A percentile compares a stretch with the other conserved stretches of the same genome.
Evolutionary conservation across 768 basidiomycete genomes (phyloP).

Genomic region (Amanita brunnescens): DNA sequence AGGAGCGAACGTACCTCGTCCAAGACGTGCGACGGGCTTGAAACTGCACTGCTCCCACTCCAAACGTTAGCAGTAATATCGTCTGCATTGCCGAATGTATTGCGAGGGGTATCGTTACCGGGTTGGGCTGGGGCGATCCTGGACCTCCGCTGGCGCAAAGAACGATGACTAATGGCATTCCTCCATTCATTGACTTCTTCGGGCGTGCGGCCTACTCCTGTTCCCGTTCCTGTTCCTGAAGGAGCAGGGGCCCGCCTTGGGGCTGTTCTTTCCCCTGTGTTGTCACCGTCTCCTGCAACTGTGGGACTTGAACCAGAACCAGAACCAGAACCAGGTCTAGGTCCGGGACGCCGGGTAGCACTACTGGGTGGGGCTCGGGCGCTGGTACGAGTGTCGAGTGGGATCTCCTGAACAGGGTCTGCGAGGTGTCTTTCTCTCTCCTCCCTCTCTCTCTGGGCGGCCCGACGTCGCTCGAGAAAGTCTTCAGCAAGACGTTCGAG

Average conservation of each 20-base stretch:
- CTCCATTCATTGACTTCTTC: slow-evolving; percentile 4
- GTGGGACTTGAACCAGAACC: neutral
- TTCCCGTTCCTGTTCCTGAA: neutral
- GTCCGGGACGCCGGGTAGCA: neutral
- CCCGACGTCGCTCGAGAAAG: slow-evolving; percentile 1
- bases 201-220: neutral
- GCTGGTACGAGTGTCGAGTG: neutral
- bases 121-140: neutral
- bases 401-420: slow-evolving; percentile 1
- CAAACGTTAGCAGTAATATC: neutral
- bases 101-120: neutral
- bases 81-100: neutral
- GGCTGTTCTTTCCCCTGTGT: neutral
- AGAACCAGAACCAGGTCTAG: neutral
- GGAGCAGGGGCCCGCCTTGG: neutral
- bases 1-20: slow-evolving; percentile 2
- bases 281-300: neutral
- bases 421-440: neutral
- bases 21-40: neutral
- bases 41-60: neutral
- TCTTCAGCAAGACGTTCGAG: slow-evolving; percentile 4
- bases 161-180: neutral
- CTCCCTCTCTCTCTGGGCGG: neutral
- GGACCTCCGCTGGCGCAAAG: neutral
- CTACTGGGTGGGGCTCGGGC: neutral